Conservation (phyloP, 225 moss, liverwort and hornwort species). For the Rhytidiadelphus loreus region DNA sequence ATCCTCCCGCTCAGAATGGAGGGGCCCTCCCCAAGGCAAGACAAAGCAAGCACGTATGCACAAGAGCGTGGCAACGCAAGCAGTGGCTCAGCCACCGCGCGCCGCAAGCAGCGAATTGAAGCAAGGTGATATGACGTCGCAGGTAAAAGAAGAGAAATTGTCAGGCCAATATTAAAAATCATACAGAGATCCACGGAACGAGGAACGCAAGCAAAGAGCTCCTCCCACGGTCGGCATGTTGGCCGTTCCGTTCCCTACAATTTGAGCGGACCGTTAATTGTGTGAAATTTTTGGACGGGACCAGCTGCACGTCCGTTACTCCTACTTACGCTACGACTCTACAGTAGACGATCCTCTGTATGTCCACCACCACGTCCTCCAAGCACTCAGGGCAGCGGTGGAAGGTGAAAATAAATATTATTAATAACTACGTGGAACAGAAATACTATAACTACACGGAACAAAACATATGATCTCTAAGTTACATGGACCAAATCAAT, state of each 20-base stretch:
- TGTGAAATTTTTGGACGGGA: background rate
- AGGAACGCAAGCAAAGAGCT: background rate
- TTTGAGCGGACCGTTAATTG: constrained; percentile 22
- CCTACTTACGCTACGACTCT: background rate
- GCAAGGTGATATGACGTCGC: constrained; percentile 8
- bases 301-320: constrained; percentile 23
- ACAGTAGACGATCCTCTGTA: background rate
- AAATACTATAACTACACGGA: background rate
- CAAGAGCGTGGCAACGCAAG: constrained; percentile 20
- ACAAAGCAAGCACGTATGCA: constrained; percentile 19
- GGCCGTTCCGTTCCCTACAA: constrained; percentile 26
- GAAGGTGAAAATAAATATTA: background rate
- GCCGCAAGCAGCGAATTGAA: constrained; percentile 22
- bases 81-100: constrained; percentile 15
- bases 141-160: background rate
- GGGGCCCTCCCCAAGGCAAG: constrained; percentile 20
- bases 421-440: background rate
- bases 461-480: background rate
- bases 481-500: background rate
- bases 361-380: background rate
- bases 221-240: background rate
- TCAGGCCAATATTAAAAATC: background rate
- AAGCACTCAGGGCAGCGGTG: background rate
- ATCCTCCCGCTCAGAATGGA: constrained; percentile 20
- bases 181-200: background rate